Conservation (phyloP, 2,329 filamentous ascomycete species). For the Alternaria longipes region DNA sequence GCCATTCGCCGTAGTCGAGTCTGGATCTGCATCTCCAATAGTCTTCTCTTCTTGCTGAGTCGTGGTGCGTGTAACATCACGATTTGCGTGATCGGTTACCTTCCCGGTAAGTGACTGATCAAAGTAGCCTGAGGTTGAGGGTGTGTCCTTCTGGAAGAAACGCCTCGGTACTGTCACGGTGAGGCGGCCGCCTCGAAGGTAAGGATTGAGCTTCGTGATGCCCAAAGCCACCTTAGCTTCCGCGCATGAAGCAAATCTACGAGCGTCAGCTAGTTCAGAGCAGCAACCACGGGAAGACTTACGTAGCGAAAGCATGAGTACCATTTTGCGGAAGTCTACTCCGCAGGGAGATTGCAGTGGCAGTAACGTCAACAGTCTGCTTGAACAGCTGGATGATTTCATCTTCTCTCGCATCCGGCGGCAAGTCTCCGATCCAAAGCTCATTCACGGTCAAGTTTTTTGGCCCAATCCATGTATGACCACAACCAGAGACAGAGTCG, state of each 20-base stretch:
- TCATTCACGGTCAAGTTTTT: conserved; percentile 37
- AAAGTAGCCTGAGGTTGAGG: not conserved
- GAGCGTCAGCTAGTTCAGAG: conserved; percentile 14
- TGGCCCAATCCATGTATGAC: conserved; percentile 42
- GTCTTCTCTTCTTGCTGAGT: conserved; percentile 8
- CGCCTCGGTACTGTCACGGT: conserved; percentile 33
- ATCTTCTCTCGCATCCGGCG: conserved; percentile 17
- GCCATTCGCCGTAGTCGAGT: not conserved
- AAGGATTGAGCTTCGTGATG: conserved; percentile 15
- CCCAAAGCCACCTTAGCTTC: conserved; percentile 27
- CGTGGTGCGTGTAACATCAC: not conserved
- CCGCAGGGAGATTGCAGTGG: conserved; percentile 14
- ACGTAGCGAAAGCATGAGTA: conserved; percentile 34
- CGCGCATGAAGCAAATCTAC: conserved; percentile 24
- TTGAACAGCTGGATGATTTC: conserved; percentile 34
- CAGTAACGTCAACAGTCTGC: conserved; percentile 17
- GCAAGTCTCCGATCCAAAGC: conserved; percentile 40
- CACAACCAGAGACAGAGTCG: conserved; percentile 35
- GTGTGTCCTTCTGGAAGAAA: conserved; percentile 27
- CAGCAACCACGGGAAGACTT: conserved; percentile 5
- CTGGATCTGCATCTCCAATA: not conserved
- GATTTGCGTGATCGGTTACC: conserved; percentile 4
- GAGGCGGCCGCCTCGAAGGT: conserved; percentile 20
- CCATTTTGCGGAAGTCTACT: conserved; percentile 2
- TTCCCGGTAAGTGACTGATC: conserved; percentile 7